Percentiles rank a stretch among this genome's conserved stretches.
These are phyloP conservation scores for Lecanoromycetidae sp. DNA, from an alignment of 2,329 filamentous ascomycete species.

Conservation along the genomic window DNA sequence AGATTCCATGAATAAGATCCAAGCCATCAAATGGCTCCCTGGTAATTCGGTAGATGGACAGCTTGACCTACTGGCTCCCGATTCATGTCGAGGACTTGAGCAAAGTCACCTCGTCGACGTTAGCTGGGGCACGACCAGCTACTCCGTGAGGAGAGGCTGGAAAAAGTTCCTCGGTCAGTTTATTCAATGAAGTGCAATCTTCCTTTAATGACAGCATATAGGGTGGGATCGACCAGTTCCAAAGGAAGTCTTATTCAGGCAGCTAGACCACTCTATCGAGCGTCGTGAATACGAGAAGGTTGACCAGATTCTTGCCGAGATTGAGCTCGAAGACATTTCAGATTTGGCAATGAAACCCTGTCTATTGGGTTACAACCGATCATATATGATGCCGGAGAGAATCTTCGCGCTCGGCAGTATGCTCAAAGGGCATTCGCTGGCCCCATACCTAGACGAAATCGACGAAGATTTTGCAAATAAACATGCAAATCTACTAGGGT, in stretches of 20 bases:
- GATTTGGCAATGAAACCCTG: background rate
- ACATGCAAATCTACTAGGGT: background rate
- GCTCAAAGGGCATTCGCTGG: background rate
- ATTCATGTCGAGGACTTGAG: slow-evolving; percentile 1
- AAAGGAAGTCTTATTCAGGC: slow-evolving; percentile 1
- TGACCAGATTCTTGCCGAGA: background rate
- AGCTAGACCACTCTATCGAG: slow-evolving; percentile 7
- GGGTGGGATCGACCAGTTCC: slow-evolving; percentile 10
- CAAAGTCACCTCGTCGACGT: slow-evolving; percentile 5
- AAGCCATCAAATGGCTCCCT: slow-evolving; percentile 11
- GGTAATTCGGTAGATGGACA: background rate
- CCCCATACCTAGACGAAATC: slow-evolving; percentile 8
- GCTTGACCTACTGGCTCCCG: background rate
- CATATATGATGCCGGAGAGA: background rate
- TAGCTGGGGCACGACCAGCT: background rate
- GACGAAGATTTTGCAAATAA: slow-evolving; percentile 4
- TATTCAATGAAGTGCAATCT: fast-evolving
- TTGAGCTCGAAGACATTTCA: background rate
- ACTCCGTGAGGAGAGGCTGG: background rate
- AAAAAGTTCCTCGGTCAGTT: slow-evolving; percentile 8
- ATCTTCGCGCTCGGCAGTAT: slow-evolving; percentile 4
- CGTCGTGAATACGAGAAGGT: background rate
- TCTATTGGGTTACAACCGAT: background rate
- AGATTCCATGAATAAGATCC: background rate
- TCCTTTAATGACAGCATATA: background rate